Evolutionary conservation across 1,284 basidiomycete species (phyloP), one percentile per base, ranked within the genome.

Genomic region (Abortiporus biennis): DNA sequence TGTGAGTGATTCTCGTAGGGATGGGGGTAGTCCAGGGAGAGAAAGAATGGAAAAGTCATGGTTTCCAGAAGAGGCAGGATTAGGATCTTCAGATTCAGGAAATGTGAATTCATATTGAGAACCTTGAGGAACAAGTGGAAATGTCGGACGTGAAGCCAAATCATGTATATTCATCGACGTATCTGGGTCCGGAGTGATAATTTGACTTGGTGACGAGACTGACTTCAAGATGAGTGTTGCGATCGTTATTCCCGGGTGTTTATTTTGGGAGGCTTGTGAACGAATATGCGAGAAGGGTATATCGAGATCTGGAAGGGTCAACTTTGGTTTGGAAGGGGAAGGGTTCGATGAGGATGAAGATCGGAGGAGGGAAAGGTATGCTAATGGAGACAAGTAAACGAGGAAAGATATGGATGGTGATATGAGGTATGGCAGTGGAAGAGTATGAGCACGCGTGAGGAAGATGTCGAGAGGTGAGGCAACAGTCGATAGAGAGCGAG

Each of bases 391-490:
- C 24, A 85, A 51, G 56, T 85, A 72, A 19, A 77, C 68, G 6
- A 89, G 66, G 56, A 89, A 87, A 3, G 81, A 83, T 42, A 87
- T 64, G 1, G 78, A 78, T 6, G 85, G 82, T 0, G 72, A 70
- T 6, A 65, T 64, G 2, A 88, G 70, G 56, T 84, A 86, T 2
- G 80, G 76, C 15, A 89, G 59, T 8, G 84, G 82, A 22, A 89
- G 65, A 0, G 75, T 66, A 57, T 84, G 81, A 9, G 69, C 71
- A 1, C 81, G 76, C 39, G 75, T 61, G 30, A 85, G 64, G 54
- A 79, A 79, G 9, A 85, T 72, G 54, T 86, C 83, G n/a, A 86
- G 64, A 19, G 82, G 74, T 0, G 75, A 66, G 16, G 53, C 58
- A 22, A n/a, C 36, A 30, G 34, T 42, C 24, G 61, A 58, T 36